Conservation (phyloP, 177 flowering plant genomes). For the Vitis hybrid region DNA sequence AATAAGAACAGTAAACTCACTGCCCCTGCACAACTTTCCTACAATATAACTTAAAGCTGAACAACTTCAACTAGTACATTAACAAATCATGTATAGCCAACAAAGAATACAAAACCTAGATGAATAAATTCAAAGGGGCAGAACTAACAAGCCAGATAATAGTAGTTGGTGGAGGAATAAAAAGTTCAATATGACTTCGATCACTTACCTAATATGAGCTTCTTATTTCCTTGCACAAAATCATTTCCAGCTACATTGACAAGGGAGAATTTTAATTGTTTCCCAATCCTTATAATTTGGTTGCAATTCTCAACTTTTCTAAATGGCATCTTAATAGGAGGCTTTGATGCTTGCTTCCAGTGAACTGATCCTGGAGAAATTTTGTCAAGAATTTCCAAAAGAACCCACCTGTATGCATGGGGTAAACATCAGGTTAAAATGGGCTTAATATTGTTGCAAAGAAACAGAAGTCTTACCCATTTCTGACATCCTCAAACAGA, state of each 20-base stretch:
- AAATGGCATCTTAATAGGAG: constrained; percentile 74
- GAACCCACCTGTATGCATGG: constrained; percentile 57
- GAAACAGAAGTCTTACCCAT: constrained; percentile 44
- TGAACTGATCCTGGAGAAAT: constrained; percentile 60
- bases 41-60: too few species aligned
- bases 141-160: neutral
- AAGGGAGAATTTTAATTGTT: constrained; percentile 57
- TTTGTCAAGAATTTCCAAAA: constrained; percentile 68
- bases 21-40: too few species aligned
- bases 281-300: constrained; percentile 59
- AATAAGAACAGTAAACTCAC: too few species aligned
- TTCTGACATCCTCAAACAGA: constrained; percentile 67
- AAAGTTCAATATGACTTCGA: too few species aligned
- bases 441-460: neutral
- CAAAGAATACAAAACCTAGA: too few species aligned
- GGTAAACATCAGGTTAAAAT: constrained; percentile 9
- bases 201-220: constrained; percentile 55
- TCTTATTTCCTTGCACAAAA: constrained; percentile 75
- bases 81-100: too few species aligned
- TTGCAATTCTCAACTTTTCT: constrained; percentile 72
- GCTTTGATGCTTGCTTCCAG: constrained; percentile 67
- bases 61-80: too few species aligned
- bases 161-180: too few species aligned
- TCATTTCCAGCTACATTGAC: constrained; percentile 74
- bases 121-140: neutral